Base-by-base conservation (phyloP, 1,284 basidiomycete species). In the Papiliotrema flavescens region DNA sequence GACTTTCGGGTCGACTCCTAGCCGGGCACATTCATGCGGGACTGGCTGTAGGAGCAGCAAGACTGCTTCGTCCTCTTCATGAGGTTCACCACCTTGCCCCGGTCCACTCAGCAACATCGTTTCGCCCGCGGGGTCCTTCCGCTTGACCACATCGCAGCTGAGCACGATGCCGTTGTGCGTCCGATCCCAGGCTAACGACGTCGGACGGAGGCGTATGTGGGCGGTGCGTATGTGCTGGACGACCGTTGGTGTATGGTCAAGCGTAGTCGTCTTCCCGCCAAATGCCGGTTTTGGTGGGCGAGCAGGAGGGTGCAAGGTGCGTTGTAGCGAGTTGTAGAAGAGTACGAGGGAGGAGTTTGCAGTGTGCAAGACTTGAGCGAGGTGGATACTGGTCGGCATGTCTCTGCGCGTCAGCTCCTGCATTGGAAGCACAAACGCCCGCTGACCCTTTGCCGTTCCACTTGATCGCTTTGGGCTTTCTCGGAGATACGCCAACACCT, bases 301-400 rank as follows among this genome's bases (percentile, higher is more conserved):
- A 17, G 20, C 24, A 15, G 42, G 51, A 17, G 51, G 51, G 19
- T 19, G 15, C 3, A 52, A 34, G 13, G 60, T 62, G 26, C 67
- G 62, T 35, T 69, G 66, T 15, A 68, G 55, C 3, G 71, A 65
- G 2, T 65, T 71, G 59, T 75, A 71, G 61, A 73, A 75, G 1
- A 75, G 63, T 14, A 66, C 58, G 2, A 70, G 49, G 11, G 71
- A 67, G 0, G 70, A 56, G 39, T 56, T 41, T 8, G 57, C 35
- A 8, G 63, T 52, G 14, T 63, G 54, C 2, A 68, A 49, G 7
- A 49, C n/a, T 2, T 54, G 48, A n/a, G 64, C 57, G 20, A 56
- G 46, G 42, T 56, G 39, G 43, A 56, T 17, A 49, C 63, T 20
- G 43, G 60, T 37, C 52, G 53, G 26, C 41, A 15, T 19, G 59